phyloP scores from a whole-genome alignment of 257 asterid genomes.

The Capsicum baccatum region DNA sequence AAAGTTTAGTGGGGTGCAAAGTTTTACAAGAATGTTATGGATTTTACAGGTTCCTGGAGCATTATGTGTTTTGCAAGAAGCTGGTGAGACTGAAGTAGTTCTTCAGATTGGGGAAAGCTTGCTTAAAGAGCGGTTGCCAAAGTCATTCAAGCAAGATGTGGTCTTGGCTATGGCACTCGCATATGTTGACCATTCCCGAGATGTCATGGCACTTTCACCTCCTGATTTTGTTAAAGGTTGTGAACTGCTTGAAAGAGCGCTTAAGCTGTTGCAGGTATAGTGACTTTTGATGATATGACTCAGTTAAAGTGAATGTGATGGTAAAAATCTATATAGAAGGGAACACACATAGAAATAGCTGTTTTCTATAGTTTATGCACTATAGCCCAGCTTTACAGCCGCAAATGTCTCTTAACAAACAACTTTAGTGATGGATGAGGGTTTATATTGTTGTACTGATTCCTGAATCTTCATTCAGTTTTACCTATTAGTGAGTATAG shows the following conservation, averaged over 20 bases:
- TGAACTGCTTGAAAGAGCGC: conserved; percentile 91
- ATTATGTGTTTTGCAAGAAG: conserved; percentile 85
- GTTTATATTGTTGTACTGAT: not conserved
- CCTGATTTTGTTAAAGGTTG: conserved; percentile 87
- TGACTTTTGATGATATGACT: conserved; percentile 15
- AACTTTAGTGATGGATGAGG: not conserved
- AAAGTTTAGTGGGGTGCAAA: conserved; percentile 15
- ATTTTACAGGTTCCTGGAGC: conserved; percentile 84
- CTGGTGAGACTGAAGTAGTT: conserved; percentile 89
- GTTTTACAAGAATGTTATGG: not conserved
- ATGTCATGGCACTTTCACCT: conserved; percentile 85
- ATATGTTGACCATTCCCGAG: conserved; percentile 89
- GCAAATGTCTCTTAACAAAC: not conserved
- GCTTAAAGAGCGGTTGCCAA: conserved; percentile 86
- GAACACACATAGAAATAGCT: not conserved
- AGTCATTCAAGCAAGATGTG: conserved; percentile 93
- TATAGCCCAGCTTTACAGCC: not conserved
- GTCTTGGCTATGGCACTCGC: conserved; percentile 93
- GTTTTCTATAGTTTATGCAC: conserved; percentile 18
- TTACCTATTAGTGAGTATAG: not conserved
- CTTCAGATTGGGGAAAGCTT: conserved; percentile 85
- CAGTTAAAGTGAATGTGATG: not conserved
- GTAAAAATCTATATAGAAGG: conserved; percentile 2
- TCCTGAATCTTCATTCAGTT: conserved; percentile 6
- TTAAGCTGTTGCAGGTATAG: conserved; percentile 84